Percentiles rank a stretch among this genome's conserved stretches.
These are phyloP conservation scores for Conticribra weissflogii DNA, from an alignment of 108 stramenopile species.

Conservation along the genomic window DNA sequence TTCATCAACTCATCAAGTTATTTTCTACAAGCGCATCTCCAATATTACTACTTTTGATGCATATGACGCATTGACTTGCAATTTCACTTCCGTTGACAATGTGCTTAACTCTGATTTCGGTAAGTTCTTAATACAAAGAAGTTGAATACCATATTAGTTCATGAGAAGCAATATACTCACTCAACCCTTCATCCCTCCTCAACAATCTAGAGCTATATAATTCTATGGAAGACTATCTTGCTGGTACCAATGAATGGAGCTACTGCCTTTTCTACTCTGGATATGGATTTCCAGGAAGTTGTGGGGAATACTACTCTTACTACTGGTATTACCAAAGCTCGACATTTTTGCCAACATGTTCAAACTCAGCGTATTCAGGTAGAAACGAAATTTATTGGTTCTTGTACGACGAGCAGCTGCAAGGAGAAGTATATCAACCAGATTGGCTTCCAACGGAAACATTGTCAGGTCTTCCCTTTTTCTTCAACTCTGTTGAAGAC, in stretches of 20 bases:
- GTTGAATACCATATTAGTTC: background rate
- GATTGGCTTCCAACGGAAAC: slow-evolving; percentile 13
- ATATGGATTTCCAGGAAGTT: slow-evolving; percentile 14
- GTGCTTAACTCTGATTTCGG: slow-evolving; percentile 10
- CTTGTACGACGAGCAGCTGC: background rate
- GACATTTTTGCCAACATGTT: background rate
- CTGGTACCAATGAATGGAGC: slow-evolving; percentile 15
- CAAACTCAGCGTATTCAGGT: background rate
- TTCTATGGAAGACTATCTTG: slow-evolving; percentile 9
- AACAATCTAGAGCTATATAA: slow-evolving; percentile 21
- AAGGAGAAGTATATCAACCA: background rate
- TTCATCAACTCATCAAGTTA: slow-evolving; percentile 6
- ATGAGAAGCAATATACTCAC: background rate
- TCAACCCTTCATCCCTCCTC: no score
- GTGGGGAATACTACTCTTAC: background rate
- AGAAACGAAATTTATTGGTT: slow-evolving; percentile 20
- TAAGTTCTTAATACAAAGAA: no score
- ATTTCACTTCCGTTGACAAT: slow-evolving; percentile 9
- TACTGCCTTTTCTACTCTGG: slow-evolving; percentile 4
- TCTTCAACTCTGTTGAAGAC: slow-evolving; percentile 5
- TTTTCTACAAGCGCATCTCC: slow-evolving; percentile 22
- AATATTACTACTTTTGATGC: slow-evolving; percentile 12
- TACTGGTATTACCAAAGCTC: background rate
- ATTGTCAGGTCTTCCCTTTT: slow-evolving; percentile 3
- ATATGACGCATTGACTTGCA: slow-evolving; percentile 20